Conservation (phyloP, 163 green algal species). For the Volvox carteri region DNA sequence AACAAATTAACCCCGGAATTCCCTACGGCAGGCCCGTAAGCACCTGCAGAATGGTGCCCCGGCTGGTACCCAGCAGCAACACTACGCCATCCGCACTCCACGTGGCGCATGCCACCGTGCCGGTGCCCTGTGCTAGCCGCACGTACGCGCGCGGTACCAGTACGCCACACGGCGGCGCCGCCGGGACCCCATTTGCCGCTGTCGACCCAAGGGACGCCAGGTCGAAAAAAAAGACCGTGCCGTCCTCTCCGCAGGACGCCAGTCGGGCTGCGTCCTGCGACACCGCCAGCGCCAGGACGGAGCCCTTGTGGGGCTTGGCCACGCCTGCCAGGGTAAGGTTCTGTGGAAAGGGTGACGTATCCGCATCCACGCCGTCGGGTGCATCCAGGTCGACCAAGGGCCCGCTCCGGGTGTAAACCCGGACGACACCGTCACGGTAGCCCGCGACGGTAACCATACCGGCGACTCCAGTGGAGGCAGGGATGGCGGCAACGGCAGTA, state of each 20-base stretch:
- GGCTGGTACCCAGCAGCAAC: constrained; percentile 74
- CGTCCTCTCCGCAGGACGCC: constrained; percentile 70
- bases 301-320: constrained; percentile 79
- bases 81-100: constrained; percentile 65
- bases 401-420: constrained; percentile 57
- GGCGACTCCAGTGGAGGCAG: background rate
- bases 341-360: constrained; percentile 25
- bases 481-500: constrained; percentile 36
- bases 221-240: constrained; percentile 82
- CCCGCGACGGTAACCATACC: constrained; percentile 54
- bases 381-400: background rate
- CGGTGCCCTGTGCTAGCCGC: constrained; percentile 30
- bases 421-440: constrained; percentile 82
- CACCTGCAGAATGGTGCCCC: constrained; percentile 67
- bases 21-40: background rate
- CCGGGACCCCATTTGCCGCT: constrained; percentile 25
- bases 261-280: constrained; percentile 65
- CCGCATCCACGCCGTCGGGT: background rate
- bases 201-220: background rate
- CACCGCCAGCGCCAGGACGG: constrained; percentile 65
- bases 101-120: constrained; percentile 56
- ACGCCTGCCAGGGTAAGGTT: constrained; percentile 70
- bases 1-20: too few species aligned
- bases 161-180: constrained; percentile 30
- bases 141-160: constrained; percentile 54